Evolutionary conservation across 1,284 basidiomycete genomes (phyloP), one percentile per base, ranked within the genome.

Genomic region (Ceratobasidium sp.): DNA sequence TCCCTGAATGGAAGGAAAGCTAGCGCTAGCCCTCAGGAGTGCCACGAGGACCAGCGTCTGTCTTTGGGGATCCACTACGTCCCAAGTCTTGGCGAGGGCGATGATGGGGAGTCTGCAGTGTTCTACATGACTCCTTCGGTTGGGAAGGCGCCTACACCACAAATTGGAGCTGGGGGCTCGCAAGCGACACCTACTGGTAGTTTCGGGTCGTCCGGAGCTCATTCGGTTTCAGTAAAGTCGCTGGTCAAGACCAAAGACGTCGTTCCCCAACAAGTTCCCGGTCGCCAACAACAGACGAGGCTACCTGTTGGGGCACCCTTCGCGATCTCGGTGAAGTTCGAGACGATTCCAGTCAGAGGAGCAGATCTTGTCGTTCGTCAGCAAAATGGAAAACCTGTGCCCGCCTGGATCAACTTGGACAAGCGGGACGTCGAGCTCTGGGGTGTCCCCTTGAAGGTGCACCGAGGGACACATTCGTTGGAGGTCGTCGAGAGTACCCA

Each of bases 51-150:
- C 81, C 82, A 45, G 90, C 92, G 79, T 89, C 91, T 93, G 45
- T 85, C 84, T 36, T 86, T 90, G 79, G 90, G 90, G 9, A 85
- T 92, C 78, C 88, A 89, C 77, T 93, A 92, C 77, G 89, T 92
- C 33, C 87, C 88, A 69, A 87, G 89, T 17, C 83, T 93, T 67
- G 91, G 91, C 19, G 89, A 86, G 69, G 81, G 69, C 44, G 72
- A 33, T 3, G 50, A 67, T 22, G 48, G 57, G 15, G 74, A 59
- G 11, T 63, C 57, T 62, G 57, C 65, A 17, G 50, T 75, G 7
- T 75, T 75, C 50, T 75, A 65, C 36, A 53, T 65, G 62, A 65
- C 73, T 36, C 73, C 73, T 33, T 50, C 66, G n/a, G 51, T 60
- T 56, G 67, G 56, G 29, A 71, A 57, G 15, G 47, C 48, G 1